Base-by-base conservation (phyloP, 495 filamentous ascomycete genomes). In the Schizothecium vesticola region DNA sequence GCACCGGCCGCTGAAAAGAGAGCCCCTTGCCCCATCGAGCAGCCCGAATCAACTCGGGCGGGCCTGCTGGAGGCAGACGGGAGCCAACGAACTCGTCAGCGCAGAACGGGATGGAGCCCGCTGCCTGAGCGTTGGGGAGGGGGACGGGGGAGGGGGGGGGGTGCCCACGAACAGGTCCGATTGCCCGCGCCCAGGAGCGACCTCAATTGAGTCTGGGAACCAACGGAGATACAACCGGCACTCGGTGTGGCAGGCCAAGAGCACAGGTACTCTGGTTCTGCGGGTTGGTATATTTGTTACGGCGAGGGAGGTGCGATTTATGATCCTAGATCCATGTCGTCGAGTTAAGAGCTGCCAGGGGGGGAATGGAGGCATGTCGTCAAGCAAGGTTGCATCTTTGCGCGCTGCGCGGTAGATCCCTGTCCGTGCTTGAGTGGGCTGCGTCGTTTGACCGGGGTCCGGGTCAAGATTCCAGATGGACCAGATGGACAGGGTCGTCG, bases 281-380 rank as follows among this genome's bases (percentile, higher is more conserved):
- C 61, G 64, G 71, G 69, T 62, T 70, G 70, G 71, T 70, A 70
- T 70, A 71, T 73, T 69, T 73, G 72, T 74, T 75, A 66, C 72
- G 65, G 72, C 71, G 71, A 75, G 70, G 69, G 75, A 69, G 67
- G 68, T 67, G 59, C 61, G 64, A 19, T 72, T 26, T 10, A 72
- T 24, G 69, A 75, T 70, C 71, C 71, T 63, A 61, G 73, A 74
- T 77, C 75, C 75, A 77, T 77, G 75, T 77, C 71, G 73, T 75
- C 64, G 73, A 72, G 63, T 75, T 75, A 71, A 73, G 43, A n/a
- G 66, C 58, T 64, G 66, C 65, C 68, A 74, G 67, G 69, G 31
- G 31, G 43, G 64, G 66, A 74, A 65, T 70, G 56, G 68, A 72
- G 65, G 69, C 64, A 70, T 74, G 73, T 73, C 73, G 74, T 75